Conservation (phyloP, 2,329 filamentous ascomycete species). For the Corniculantispora saksenae region DNA sequence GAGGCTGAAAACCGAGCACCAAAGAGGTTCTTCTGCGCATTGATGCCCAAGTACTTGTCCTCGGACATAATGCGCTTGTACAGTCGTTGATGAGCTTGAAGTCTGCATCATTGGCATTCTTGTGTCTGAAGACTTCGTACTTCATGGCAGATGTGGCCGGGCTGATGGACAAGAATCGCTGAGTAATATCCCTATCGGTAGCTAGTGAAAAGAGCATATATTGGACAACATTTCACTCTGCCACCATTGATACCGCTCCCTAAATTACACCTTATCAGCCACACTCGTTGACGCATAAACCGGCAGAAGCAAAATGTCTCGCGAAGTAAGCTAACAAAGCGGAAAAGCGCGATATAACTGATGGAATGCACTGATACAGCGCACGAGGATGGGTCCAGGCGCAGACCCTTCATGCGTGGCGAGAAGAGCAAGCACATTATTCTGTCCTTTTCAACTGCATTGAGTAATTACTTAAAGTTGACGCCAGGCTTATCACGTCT, state of each 20-base stretch:
- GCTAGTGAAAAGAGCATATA: too few species aligned
- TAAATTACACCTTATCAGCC: too few species aligned
- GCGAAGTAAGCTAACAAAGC: too few species aligned
- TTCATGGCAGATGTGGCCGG: conserved; percentile 55
- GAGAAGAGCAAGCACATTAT: neutral
- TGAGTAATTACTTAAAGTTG: neutral
- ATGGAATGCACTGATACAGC: too few species aligned
- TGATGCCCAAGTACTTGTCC: conserved; percentile 63
- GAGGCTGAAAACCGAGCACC: too few species aligned
- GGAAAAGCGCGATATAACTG: too few species aligned
- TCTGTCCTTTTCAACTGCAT: neutral
- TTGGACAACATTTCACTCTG: too few species aligned
- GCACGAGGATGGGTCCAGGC: too few species aligned
- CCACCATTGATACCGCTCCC: too few species aligned
- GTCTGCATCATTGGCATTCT: conserved; percentile 57
- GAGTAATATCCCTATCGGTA: too few species aligned
- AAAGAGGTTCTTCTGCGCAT: conserved; percentile 62
- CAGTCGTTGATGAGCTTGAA: conserved; percentile 57
- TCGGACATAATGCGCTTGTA: conserved; percentile 66
- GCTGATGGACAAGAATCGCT: conserved; percentile 59
- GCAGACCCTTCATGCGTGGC: neutral
- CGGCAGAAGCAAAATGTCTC: too few species aligned
- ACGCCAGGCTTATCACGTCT: neutral
- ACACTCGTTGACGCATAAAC: too few species aligned
- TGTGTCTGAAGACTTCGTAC: conserved; percentile 66